Conservation (phyloP, 768 basidiomycete species). For the Lactarius quietus region DNA sequence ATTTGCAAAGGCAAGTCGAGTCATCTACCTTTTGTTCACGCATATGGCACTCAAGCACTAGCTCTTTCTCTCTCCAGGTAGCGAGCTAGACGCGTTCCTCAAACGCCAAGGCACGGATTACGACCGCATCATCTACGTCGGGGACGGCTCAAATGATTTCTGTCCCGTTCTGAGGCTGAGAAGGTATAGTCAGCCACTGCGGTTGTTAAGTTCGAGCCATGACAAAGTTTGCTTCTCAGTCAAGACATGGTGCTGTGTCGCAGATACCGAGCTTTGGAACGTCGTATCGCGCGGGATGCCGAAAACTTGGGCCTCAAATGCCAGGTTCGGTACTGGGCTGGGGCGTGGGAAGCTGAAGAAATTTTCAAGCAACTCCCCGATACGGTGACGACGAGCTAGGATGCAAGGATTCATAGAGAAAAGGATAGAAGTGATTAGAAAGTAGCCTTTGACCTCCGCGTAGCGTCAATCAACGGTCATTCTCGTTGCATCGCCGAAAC, state of each 20-base stretch:
- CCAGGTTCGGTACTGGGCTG: conserved; percentile 80
- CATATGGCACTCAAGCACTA: not conserved
- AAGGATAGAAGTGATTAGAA: too few species aligned
- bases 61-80: conserved; percentile 48
- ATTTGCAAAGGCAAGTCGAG: conserved; percentile 86
- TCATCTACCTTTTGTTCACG: not conserved
- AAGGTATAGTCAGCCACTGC: conserved; percentile 43
- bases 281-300: conserved; percentile 73
- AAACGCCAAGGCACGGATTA: conserved; percentile 53
- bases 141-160: conserved; percentile 94
- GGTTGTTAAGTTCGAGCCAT: not conserved
- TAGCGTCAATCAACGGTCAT: conserved; percentile 4
- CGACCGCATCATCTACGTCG: conserved; percentile 84
- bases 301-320: conserved; percentile 60
- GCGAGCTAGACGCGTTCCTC: conserved; percentile 85
- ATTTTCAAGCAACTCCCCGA: conserved; percentile 41
- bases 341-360: conserved; percentile 97
- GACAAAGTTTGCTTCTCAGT: conserved; percentile 38
- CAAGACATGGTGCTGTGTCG: conserved; percentile 84
- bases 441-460: not conserved
- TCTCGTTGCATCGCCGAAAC: conserved; percentile 21
- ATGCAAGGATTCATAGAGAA: too few species aligned
- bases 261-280: conserved; percentile 70
- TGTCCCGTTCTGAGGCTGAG: conserved; percentile 84
- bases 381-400: conserved; percentile 5